Base-by-base conservation (phyloP, 495 filamentous ascomycete species). In the Podospora pseudopauciseta region DNA sequence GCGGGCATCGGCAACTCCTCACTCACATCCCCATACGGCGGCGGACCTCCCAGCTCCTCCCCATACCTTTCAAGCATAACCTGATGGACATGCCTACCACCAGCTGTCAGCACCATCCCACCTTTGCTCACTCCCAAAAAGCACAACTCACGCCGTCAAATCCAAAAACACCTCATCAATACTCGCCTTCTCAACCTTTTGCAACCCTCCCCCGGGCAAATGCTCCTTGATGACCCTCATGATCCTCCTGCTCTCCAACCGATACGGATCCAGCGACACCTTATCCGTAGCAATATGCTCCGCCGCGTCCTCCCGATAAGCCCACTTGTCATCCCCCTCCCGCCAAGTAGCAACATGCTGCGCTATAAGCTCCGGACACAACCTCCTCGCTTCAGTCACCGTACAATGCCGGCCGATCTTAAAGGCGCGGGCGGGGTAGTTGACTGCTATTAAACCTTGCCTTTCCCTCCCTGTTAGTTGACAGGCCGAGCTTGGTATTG, bases 321-420 rank as follows among this genome's bases (percentile, higher is more conserved):
- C 90, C 95, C 95, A 98, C 71, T 86, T 89, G 63, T 88, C 90
- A 53, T 97, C 92, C 0, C 96, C 96, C 74, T 97, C 93, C 71
- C 88, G 87, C 87, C 96, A 99, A 2, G 94, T 98, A 32, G 95
- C 94, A 23, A 99, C 93, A 80, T 98, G 93, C 78, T 97, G 95
- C 56, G 90, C 78, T 13, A 96, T 87, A 39, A 99, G 82, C 15
- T 90, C 84, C 28, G 95, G 93, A 72, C 96, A 98, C 55, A 91
- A 76, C 78, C 95, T 94, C 79, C 87, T 89, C n/a, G 95, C 95
- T 73, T 98, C 96, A 6, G 80, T 83, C 49, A 90, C 86, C 5
- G 86, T 89, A 59, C 93, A 82, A 78, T 92, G 90, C 27, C 94
- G 80, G 55, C 82, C 89, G 44, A 99, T 88, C 7, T 92, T 92